phyloP scores from a whole-genome alignment of 2,329 filamentous ascomycete genomes.

The Stagonosporopsis chrysanthemi region DNA sequence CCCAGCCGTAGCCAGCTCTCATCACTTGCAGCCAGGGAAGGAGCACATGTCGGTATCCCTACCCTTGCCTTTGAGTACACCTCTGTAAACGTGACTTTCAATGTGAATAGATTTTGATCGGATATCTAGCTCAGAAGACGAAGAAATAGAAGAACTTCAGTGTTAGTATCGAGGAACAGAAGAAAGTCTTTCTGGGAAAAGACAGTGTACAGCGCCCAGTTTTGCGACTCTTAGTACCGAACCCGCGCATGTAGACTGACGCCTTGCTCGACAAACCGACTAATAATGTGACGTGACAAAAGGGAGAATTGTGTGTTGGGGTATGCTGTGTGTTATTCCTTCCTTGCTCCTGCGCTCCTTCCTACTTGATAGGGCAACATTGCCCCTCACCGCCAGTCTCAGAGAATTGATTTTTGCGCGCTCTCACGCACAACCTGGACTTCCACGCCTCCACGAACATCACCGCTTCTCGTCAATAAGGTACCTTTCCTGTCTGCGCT shows the following conservation, averaged over 20 bases:
- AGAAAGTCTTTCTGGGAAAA: background rate
- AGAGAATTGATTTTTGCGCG: background rate
- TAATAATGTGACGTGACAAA: background rate
- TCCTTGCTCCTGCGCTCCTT: background rate
- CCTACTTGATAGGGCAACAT: background rate
- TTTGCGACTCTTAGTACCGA: background rate
- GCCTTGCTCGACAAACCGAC: background rate
- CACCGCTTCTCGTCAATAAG: constrained; percentile 5
- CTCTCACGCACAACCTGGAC: background rate
- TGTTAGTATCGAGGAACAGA: background rate
- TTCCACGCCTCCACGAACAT: background rate
- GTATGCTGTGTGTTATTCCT: background rate
- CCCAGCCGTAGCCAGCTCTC: background rate
- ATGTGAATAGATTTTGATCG: background rate
- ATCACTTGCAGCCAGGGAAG: no score
- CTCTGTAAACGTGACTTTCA: background rate
- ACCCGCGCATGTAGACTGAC: background rate
- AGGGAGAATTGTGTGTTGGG: background rate
- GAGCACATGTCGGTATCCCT: background rate
- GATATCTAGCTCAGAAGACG: background rate
- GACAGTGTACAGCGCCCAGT: background rate
- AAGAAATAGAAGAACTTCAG: background rate
- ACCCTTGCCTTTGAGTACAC: background rate
- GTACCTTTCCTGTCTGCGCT: background rate
- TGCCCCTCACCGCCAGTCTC: background rate